Conservation (phyloP, 805 yeast genomes). For the Clavispora vitiphila region DNA sequence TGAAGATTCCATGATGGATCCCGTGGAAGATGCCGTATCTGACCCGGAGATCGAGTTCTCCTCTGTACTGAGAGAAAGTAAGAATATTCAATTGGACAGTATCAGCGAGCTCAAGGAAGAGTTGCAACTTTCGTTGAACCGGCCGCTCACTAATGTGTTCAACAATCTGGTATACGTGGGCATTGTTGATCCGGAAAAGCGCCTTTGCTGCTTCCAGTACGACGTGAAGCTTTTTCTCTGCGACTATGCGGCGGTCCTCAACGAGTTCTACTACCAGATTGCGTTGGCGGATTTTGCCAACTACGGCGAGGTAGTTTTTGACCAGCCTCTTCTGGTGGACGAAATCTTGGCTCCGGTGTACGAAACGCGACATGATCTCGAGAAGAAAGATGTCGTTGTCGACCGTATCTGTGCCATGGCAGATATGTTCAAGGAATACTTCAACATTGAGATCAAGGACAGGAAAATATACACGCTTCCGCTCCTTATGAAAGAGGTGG, state of each 20-base stretch:
- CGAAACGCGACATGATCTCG: slow-evolving; percentile 15
- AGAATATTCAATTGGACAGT: slow-evolving; percentile 50
- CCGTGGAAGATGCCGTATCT: background rate
- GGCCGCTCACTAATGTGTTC: slow-evolving; percentile 61
- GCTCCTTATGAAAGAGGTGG: slow-evolving; percentile 56
- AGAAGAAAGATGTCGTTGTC: slow-evolving; percentile 13
- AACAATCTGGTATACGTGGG: slow-evolving; percentile 75
- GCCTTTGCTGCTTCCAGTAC: slow-evolving; percentile 80
- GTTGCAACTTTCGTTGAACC: slow-evolving; percentile 42
- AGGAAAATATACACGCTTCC: slow-evolving; percentile 54
- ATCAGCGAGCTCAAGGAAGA: slow-evolving; percentile 50
- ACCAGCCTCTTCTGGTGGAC: slow-evolving; percentile 19
- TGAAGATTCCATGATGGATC: background rate
- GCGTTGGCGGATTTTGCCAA: slow-evolving; percentile 75
- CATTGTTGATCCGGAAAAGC: slow-evolving; percentile 61
- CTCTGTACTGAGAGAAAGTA: slow-evolving; percentile 11
- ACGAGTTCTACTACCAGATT: slow-evolving; percentile 75
- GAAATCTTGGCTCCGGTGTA: slow-evolving; percentile 37
- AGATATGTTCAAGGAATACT: slow-evolving; percentile 82
- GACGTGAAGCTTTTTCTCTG: slow-evolving; percentile 73
- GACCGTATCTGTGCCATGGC: slow-evolving; percentile 41
- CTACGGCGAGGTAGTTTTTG: slow-evolving; percentile 50
- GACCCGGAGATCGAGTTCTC: background rate
- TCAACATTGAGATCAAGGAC: slow-evolving; percentile 34
- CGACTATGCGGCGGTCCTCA: slow-evolving; percentile 68